Evolutionary conservation across 1,284 basidiomycete genomes (phyloP).

Genomic region (Ceratobasidium theobromae): DNA sequence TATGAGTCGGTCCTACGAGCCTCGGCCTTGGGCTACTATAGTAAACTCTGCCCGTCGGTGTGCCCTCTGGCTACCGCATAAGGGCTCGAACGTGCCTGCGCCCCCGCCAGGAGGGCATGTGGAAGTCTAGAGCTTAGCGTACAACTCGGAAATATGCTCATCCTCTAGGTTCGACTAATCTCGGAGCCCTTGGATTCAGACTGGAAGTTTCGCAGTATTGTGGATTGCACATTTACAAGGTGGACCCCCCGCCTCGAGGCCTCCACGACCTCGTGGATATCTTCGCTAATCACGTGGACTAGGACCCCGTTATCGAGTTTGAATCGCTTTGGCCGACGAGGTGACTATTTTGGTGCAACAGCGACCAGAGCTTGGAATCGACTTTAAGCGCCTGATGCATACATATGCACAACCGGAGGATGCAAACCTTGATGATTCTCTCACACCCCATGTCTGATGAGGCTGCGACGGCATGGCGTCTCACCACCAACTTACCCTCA

Average conservation of each 20-base stretch:
- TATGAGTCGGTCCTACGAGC: background rate
- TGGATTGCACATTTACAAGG: constrained; percentile 5
- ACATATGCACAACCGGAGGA: constrained; percentile 6
- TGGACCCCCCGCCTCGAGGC: background rate
- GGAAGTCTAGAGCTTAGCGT: background rate
- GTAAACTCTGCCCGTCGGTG: constrained; percentile 27
- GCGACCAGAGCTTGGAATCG: constrained; percentile 10
- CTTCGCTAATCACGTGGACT: constrained; percentile 20
- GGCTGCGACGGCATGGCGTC: background rate
- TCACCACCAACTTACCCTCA: constrained; percentile 17
- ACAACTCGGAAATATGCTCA: constrained; percentile 29
- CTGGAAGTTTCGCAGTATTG: constrained; percentile 27
- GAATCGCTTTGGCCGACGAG: constrained; percentile 2
- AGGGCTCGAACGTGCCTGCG: background rate
- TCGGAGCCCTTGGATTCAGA: constrained; percentile 29
- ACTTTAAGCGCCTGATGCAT: constrained; percentile 30
- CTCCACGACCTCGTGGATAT: constrained; percentile 15
- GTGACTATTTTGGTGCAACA: constrained; percentile 20
- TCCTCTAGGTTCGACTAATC: constrained; percentile 23
- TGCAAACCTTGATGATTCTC: background rate
- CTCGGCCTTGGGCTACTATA: constrained; percentile 8
- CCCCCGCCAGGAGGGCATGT: constrained; percentile 10
- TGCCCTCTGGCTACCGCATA: constrained; percentile 27
- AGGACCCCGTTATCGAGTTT: constrained; percentile 1
- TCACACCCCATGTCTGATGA: background rate